Evolutionary conservation across 768 basidiomycete species (phyloP).

Genomic region (Suillus lakei): DNA sequence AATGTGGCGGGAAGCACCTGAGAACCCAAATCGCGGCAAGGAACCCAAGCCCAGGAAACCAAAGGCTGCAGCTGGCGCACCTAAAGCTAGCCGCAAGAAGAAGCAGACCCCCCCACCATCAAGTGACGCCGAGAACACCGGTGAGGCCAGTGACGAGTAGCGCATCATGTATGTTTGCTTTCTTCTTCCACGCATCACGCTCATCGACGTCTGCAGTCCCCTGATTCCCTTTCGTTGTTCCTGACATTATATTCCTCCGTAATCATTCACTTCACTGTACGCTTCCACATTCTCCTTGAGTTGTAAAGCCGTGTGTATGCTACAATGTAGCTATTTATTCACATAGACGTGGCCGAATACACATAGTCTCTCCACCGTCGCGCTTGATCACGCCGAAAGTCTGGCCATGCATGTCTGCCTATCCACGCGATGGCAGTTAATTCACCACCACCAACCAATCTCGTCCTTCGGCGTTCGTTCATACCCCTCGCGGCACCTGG

Average conservation of each 20-base stretch:
- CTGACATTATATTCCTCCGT: constrained; percentile 18
- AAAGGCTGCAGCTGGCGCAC: constrained; percentile 35
- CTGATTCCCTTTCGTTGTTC: constrained; percentile 5
- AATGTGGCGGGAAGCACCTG: constrained; percentile 61
- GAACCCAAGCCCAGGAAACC: constrained; percentile 51
- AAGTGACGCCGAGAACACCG: constrained; percentile 27
- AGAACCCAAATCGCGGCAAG: constrained; percentile 68
- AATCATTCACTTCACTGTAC: constrained; percentile 14
- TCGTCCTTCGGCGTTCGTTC: background rate
- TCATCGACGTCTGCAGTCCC: constrained; percentile 7
- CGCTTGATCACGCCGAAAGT: background rate
- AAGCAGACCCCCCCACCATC: constrained; percentile 25
- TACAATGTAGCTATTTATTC: constrained; percentile 13
- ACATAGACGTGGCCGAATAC: background rate
- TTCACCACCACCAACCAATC: background rate
- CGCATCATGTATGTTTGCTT: background rate
- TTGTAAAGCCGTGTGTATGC: constrained; percentile 16
- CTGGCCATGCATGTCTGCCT: background rate
- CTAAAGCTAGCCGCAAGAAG: constrained; percentile 12
- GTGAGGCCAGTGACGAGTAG: constrained; percentile 27
- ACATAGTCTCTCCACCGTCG: background rate
- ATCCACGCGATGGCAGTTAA: background rate
- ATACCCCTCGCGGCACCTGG: background rate
- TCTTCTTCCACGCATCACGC: background rate
- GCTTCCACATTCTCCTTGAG: background rate